These are phyloP conservation scores for Nannizzia gypsea DNA, from an alignment of 2,329 filamentous ascomycete species.

Conservation along the genomic window DNA sequence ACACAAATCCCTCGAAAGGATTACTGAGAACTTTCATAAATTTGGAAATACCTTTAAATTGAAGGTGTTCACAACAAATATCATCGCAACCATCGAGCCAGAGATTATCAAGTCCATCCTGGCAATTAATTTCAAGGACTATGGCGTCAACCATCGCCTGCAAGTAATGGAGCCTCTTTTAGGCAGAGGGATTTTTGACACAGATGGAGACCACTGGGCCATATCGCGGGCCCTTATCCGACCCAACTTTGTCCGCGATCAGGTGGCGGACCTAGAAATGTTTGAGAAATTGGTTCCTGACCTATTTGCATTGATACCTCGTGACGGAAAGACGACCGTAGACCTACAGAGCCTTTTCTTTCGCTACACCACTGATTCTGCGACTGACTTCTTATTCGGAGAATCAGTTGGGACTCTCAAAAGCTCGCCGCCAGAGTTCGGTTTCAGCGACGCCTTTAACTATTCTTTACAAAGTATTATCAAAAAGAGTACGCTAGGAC, in stretches of 20 bases:
- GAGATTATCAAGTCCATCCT: conserved; percentile 45
- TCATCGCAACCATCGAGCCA: conserved; percentile 19
- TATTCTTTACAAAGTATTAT: conserved; percentile 37
- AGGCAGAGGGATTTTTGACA: not conserved
- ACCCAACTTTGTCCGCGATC: not conserved
- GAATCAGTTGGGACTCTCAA: conserved; percentile 48
- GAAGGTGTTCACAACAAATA: conserved; percentile 1
- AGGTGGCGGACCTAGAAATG: not conserved
- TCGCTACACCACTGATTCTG: conserved; percentile 58
- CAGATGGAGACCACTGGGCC: not conserved
- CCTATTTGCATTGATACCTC: not conserved
- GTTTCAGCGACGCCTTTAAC: not conserved
- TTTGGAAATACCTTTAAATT: conserved; percentile 8
- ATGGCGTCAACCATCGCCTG: conserved; percentile 29
- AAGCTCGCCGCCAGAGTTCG: conserved; percentile 24
- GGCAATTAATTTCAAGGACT: conserved; percentile 42
- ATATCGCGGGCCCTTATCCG: not conserved
- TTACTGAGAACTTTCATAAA: not conserved
- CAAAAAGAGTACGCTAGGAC: conserved; percentile 19
- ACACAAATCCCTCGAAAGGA: conserved; percentile 4
- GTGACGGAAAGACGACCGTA: conserved; percentile 20
- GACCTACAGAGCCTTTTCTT: conserved; percentile 54
- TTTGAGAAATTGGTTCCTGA: not conserved
- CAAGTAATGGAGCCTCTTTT: not conserved
- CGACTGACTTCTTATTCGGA: conserved; percentile 69